These are phyloP conservation scores for Pleurotus djamor DNA, from an alignment of 768 basidiomycete genomes.

Conservation along the genomic window DNA sequence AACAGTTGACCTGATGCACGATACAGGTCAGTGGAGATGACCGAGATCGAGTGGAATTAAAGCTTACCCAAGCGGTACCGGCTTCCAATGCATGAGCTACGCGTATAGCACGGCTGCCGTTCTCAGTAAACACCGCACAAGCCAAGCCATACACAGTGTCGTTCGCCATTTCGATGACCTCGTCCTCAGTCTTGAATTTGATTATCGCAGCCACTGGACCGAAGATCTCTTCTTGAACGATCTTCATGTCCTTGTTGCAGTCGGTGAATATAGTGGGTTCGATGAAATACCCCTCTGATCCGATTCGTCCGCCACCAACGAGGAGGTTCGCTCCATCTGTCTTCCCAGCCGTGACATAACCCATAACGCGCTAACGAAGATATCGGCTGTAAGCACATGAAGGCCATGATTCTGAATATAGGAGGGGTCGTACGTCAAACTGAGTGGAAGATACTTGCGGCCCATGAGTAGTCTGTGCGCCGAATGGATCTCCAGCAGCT, in stretches of 20 bases:
- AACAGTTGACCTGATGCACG: constrained; percentile 31
- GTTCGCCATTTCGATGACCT: constrained; percentile 20
- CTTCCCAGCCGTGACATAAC: constrained; percentile 72
- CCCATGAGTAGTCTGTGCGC: constrained; percentile 36
- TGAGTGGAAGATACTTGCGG: constrained; percentile 50
- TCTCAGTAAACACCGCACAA: constrained; percentile 17
- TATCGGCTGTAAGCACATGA: constrained; percentile 9
- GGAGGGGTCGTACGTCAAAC: constrained; percentile 30
- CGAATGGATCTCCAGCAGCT: constrained; percentile 49
- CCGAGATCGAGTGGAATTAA: background rate
- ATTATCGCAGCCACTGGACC: constrained; percentile 73
- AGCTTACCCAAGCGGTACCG: constrained; percentile 48
- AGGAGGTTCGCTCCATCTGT: constrained; percentile 62
- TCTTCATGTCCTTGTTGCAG: constrained; percentile 60
- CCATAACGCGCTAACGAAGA: constrained; percentile 54
- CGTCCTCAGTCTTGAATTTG: constrained; percentile 62
- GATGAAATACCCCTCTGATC: constrained; percentile 67
- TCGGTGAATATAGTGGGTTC: constrained; percentile 70
- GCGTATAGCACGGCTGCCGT: constrained; percentile 17
- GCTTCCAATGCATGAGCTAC: constrained; percentile 20
- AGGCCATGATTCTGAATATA: background rate
- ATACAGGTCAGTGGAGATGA: constrained; percentile 1
- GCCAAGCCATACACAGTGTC: constrained; percentile 16
- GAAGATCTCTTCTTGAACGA: constrained; percentile 70
- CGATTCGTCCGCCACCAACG: constrained; percentile 57